A percentile compares a stretch with the other conserved stretches of the same genome.
Conservation (phyloP, 2,329 filamentous ascomycete genomes). For the Arthroderma sp. region DNA sequence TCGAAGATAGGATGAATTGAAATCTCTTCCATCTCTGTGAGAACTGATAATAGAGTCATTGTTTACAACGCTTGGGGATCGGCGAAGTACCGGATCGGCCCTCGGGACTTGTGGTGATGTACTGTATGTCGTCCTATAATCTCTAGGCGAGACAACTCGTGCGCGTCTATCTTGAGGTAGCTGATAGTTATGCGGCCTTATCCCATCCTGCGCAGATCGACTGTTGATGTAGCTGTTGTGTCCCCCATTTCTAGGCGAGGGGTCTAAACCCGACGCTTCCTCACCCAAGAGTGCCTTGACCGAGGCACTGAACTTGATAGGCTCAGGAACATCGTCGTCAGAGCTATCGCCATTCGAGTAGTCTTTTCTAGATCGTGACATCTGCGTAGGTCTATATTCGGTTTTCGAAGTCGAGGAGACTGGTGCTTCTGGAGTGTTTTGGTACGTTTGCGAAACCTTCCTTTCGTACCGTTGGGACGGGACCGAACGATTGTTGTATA, state of each 20-base stretch:
- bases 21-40: too few relatives aligned
- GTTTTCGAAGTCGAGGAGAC: too few relatives aligned
- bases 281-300: slow-evolving; percentile 68
- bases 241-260: slow-evolving; percentile 33
- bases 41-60: too few relatives aligned
- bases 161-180: slow-evolving; percentile 19
- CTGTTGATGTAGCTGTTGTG: slow-evolving; percentile 12
- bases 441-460: too few relatives aligned
- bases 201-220: slow-evolving; percentile 1
- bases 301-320: slow-evolving; percentile 85
- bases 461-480: too few relatives aligned
- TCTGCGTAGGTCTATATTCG: background rate
- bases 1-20: background rate
- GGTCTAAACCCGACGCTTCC: slow-evolving; percentile 41
- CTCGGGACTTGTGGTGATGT: too few relatives aligned
- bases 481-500: too few relatives aligned
- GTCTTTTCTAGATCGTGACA: slow-evolving; percentile 11
- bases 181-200: background rate
- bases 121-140: slow-evolving; percentile 3
- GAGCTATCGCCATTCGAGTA: slow-evolving; percentile 53
- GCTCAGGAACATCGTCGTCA: slow-evolving; percentile 82
- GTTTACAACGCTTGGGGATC: too few relatives aligned
- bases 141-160: slow-evolving; percentile 24
- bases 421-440: too few relatives aligned
- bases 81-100: too few relatives aligned